A percentile compares a stretch with the other conserved stretches of the same genome.
These are phyloP conservation scores for Fusarium luffae DNA, from an alignment of 2,329 filamentous ascomycete genomes.

Conservation along the genomic window DNA sequence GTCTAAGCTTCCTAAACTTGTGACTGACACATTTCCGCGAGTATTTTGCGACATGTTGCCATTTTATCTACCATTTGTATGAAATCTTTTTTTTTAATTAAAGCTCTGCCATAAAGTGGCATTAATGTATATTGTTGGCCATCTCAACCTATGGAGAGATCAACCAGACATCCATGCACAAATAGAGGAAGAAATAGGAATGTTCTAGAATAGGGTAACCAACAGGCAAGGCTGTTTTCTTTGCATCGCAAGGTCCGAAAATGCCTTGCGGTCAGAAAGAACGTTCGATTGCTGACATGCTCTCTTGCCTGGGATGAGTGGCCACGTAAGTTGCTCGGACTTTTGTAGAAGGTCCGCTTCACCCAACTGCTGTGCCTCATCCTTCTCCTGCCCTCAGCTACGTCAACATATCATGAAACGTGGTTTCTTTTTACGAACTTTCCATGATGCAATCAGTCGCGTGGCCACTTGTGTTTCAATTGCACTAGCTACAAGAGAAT, in stretches of 20 bases:
- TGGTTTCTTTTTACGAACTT: not conserved
- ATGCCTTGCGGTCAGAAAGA: not conserved
- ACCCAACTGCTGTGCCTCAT: not conserved
- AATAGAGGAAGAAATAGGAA: not conserved
- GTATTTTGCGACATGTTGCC: too few relatives aligned
- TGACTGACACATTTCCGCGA: too few relatives aligned
- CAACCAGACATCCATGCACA: too few relatives aligned
- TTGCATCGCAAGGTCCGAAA: not conserved
- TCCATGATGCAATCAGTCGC: rapidly evolving
- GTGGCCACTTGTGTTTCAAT: not conserved
- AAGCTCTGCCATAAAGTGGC: too few relatives aligned
- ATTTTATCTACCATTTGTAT: too few relatives aligned
- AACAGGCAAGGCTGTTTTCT: not conserved
- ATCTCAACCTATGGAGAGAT: rapidly evolving
- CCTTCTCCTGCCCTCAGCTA: not conserved
- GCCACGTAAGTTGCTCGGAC: not conserved
- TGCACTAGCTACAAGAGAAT: not conserved
- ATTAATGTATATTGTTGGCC: too few relatives aligned
- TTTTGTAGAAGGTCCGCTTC: not conserved
- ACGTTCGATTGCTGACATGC: not conserved
- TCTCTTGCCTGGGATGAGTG: too few relatives aligned
- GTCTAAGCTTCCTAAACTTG: too few relatives aligned
- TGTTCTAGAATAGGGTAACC: not conserved
- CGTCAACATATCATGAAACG: not conserved
- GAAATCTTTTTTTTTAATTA: too few relatives aligned